Evolutionary conservation across 345 rosid species (phyloP), one percentile per base, ranked within the genome.

Genomic region (Salix viminalis): DNA sequence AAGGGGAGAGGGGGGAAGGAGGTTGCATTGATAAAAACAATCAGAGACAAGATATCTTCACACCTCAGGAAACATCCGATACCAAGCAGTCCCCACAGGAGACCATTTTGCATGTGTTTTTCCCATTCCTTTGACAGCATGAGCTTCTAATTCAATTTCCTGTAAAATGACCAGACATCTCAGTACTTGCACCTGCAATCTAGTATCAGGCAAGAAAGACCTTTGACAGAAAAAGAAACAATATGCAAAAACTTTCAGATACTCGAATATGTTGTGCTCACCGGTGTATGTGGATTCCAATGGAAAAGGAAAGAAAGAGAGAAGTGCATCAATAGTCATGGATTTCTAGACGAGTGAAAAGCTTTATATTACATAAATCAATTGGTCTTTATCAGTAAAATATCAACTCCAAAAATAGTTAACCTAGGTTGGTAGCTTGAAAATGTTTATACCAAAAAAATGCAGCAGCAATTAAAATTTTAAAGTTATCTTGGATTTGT

Each of bases 31-130:
- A 30, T 15, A 44, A 71, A 34, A 73, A 7, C 50, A 52, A 73
- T 68, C 71, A 39, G 62, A 13, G 14, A 18, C 50, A 78, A 72
- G 5, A 79, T 42, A 54, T 61, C 7, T 60, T 28, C 81, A 71
- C 77, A 91, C 98, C 96, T 96, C 96, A 39, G 99, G 97, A 86
- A 90, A 94, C 99, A 96, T 91, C 78, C 95, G 87, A 79, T 93
- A 96, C 98, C 97, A 96, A 76, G 96, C 89, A 62, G 98, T 92
- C 41, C 88, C 99, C 39, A 96, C 99, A 16, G 98, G 97, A n/a
- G 97, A 96, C 99, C 99, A 93, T 71, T 93, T 93, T 32, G 98
- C 97, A 82, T 93, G 99, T 58, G 94, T 91, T 89, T 89, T 93
- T 54, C 99, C 97, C 30, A 88, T 73, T 37, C 99, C 99, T 77